phyloP scores from a whole-genome alignment of 805 yeast species.

The Myxozyma lipomycoides region DNA sequence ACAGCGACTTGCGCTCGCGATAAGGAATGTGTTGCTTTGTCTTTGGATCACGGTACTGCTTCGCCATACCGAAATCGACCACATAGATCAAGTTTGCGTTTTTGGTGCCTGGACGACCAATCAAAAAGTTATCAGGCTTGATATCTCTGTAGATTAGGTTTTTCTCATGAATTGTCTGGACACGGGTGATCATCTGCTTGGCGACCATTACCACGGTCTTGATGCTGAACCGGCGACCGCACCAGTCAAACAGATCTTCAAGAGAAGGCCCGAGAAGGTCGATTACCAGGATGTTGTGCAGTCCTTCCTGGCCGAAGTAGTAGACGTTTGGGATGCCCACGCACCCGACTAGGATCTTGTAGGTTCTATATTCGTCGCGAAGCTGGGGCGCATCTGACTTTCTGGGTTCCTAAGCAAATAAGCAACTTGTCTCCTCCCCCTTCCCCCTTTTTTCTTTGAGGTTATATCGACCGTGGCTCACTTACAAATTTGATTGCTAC shows the following conservation, averaged over 20 bases:
- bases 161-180: conserved; percentile 81
- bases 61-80: conserved; percentile 98
- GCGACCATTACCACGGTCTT: conserved; percentile 93
- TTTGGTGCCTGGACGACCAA: conserved; percentile 81
- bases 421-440: background rate
- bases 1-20: conserved; percentile 88
- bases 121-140: conserved; percentile 93
- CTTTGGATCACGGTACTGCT: conserved; percentile 94
- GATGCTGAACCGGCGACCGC: conserved; percentile 81
- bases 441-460: background rate
- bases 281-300: conserved; percentile 90
- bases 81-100: conserved; percentile 82
- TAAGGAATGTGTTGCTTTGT: conserved; percentile 95
- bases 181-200: conserved; percentile 81
- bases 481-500: conserved; percentile 88
- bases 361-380: conserved; percentile 94
- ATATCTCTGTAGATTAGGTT: conserved; percentile 93
- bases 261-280: conserved; percentile 93
- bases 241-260: conserved; percentile 97
- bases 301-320: conserved; percentile 97
- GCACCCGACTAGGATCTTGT: conserved; percentile 76
- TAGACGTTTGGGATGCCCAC: conserved; percentile 94
- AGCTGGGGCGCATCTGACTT: conserved; percentile 97
- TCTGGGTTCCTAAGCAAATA: conserved; percentile 57
- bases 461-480: background rate